Conservation (phyloP, 2,329 filamentous ascomycete genomes). For the Ustulina deusta region DNA sequence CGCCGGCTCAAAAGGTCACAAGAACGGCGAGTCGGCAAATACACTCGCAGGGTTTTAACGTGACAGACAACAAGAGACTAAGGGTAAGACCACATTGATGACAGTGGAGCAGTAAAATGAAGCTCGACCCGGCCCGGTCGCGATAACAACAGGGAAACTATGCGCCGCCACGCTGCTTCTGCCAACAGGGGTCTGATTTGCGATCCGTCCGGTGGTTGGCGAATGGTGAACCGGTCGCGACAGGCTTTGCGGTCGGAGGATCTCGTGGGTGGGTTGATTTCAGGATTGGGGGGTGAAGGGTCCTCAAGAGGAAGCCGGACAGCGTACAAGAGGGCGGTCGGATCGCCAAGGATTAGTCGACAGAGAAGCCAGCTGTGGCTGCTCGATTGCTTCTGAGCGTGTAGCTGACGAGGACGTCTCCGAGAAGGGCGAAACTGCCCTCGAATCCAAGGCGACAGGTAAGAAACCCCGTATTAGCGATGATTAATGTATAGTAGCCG, state of each 20-base stretch:
- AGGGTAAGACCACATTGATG: conserved; percentile 43
- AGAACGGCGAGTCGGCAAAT: conserved; percentile 12
- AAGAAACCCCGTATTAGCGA: conserved; percentile 3
- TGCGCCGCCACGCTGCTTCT: conserved; percentile 34
- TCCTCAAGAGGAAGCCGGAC: conserved; percentile 6
- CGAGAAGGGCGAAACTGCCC: neutral
- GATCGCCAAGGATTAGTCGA: conserved; percentile 22
- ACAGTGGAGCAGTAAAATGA: conserved; percentile 23
- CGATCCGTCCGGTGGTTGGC: neutral
- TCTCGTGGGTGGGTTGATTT: conserved; percentile 2
- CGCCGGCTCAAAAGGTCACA: conserved; percentile 5
- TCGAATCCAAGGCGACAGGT: neutral
- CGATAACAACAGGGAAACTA: conserved; percentile 38
- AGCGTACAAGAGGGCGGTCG: conserved; percentile 1
- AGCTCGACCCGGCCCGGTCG: conserved; percentile 37
- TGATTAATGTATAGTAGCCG: conserved; percentile 16
- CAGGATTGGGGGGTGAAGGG: neutral
- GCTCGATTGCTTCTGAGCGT: conserved; percentile 13
- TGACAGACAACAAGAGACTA: conserved; percentile 23
- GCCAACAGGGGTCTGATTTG: conserved; percentile 20
- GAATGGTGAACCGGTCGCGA: neutral
- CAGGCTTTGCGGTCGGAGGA: neutral
- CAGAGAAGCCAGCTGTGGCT: conserved; percentile 21
- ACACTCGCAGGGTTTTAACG: conserved; percentile 13
- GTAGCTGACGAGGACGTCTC: conserved; percentile 5